These are phyloP conservation scores for Pugionium dolabratum DNA, from an alignment of 345 rosid species.

Conservation along the genomic window DNA sequence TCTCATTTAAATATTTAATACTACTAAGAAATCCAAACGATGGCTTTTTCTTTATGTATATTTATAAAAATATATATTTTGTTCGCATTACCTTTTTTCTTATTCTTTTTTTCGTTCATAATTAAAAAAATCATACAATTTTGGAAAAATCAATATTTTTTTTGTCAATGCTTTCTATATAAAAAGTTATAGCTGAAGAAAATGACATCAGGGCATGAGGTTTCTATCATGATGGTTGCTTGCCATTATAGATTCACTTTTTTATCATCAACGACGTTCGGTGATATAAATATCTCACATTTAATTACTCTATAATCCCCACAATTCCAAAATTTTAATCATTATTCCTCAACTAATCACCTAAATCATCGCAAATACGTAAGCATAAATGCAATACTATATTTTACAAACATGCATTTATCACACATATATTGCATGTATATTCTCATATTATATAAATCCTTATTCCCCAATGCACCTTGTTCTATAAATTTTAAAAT, in stretches of 20 bases:
- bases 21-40: conserved; percentile 32
- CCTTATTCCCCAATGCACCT: too few relatives aligned
- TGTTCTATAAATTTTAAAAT: too few relatives aligned
- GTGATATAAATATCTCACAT: conserved; percentile 27
- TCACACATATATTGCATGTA: too few relatives aligned
- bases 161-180: too few relatives aligned
- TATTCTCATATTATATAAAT: too few relatives aligned
- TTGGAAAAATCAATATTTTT: not conserved
- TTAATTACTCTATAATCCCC: conserved; percentile 2
- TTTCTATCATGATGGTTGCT: conserved; percentile 40
- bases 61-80: not conserved
- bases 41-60: conserved; percentile 14
- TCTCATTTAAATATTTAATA: conserved; percentile 13
- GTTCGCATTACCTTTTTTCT: conserved; percentile 16
- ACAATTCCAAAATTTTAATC: not conserved
- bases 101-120: not conserved
- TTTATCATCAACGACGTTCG: conserved; percentile 33
- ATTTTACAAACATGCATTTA: too few relatives aligned
- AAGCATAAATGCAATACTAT: too few relatives aligned
- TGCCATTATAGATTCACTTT: conserved; percentile 41
- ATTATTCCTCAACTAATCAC: conserved; percentile 21
- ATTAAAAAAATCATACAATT: too few relatives aligned
- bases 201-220: conserved; percentile 35
- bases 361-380: conserved; percentile 20
- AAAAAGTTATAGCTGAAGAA: conserved; percentile 30